Evolutionary conservation across 805 yeast genomes (phyloP), one percentile per base, ranked within the genome.

Genomic region (Candida ascalaphidarum): DNA sequence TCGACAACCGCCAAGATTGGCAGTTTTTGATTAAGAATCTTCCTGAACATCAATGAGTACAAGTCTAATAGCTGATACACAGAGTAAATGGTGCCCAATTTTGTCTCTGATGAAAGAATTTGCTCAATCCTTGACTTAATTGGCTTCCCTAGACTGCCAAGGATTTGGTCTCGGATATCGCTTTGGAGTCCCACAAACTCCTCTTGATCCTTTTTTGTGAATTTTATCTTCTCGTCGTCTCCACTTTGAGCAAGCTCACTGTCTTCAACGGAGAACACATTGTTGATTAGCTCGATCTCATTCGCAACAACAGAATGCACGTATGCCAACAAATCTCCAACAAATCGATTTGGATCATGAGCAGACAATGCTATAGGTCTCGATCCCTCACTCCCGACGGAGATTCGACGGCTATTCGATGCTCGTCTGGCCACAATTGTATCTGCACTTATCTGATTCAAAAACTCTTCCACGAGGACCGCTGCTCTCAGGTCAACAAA

Each of bases 281-380:
- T 65, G 7, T 66, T 65, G 4, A 89, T 66, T 17, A 79, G 65
- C 46, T 92, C 98, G 22, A 76, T 68, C 51, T 92, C 98, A 53
- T 84, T 83, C 4, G 86, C 94, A 17, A 86, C 77, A 4, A 83
- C 68, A 2, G 88, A 73, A 48, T 92, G 96, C 2, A 86, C 68
- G 60, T 81, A 82, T 0, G 97, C 97, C 21, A 92, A 58, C 18
- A 92, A 66, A 48, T 86, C 96, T 15, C 96, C 94, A 11, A 84
- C 62, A 38, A 77, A 88, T 31, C 95, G 64, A 15, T 77, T 62
- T 1, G 96, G 82, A 48, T 89, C 95, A 48, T 81, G 81, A 0
- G 82, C 78, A 7, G 79, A 71, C 24, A 79, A 55, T 17, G 74
- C 67, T 14, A 84, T 61, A 1, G 86, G 81, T 31, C 68, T 45